These are phyloP conservation scores for Phyllosticta ampelicida DNA, from an alignment of 2,329 filamentous ascomycete species.

Conservation along the genomic window DNA sequence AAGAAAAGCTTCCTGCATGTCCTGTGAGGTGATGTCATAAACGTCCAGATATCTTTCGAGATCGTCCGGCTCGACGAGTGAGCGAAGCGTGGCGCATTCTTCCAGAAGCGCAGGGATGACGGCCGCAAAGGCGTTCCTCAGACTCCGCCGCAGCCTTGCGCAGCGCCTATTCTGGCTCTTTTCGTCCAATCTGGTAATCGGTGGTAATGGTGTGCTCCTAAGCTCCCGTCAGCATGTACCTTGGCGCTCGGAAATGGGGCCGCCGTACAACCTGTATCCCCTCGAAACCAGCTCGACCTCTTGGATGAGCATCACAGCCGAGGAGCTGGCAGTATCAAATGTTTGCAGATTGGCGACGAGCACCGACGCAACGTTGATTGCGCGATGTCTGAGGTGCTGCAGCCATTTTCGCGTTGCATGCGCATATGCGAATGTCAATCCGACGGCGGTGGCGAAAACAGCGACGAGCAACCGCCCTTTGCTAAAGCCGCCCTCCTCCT, in stretches of 20 bases:
- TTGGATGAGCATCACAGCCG: slow-evolving; percentile 72
- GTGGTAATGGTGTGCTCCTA: slow-evolving; percentile 79
- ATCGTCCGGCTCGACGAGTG: slow-evolving; percentile 67
- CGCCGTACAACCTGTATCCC: slow-evolving; percentile 68
- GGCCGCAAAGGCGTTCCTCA: slow-evolving; percentile 58
- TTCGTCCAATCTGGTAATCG: slow-evolving; percentile 85
- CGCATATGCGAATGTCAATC: slow-evolving; percentile 53
- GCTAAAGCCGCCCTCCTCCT: slow-evolving; percentile 42
- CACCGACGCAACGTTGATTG: slow-evolving; percentile 55
- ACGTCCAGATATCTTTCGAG: slow-evolving; percentile 83
- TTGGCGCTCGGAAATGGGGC: slow-evolving; percentile 9
- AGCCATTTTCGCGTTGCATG: slow-evolving; percentile 74
- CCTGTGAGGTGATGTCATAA: slow-evolving; percentile 39
- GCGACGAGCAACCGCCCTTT: slow-evolving; percentile 42
- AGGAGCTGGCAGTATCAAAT: slow-evolving; percentile 66
- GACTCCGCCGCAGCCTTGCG: slow-evolving; percentile 62
- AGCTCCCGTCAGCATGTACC: slow-evolving; percentile 17
- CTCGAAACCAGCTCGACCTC: slow-evolving; percentile 93
- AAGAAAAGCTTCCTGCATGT: slow-evolving; percentile 33
- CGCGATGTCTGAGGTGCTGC: slow-evolving; percentile 63
- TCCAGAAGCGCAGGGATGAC: slow-evolving; percentile 63
- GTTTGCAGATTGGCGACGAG: slow-evolving; percentile 67
- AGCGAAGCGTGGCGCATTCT: slow-evolving; percentile 56
- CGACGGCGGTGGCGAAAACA: slow-evolving; percentile 40
- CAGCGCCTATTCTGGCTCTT: slow-evolving; percentile 70